These are phyloP conservation scores for Aspergillus aculeatus DNA, from an alignment of 2,329 filamentous ascomycete species.

Conservation along the genomic window DNA sequence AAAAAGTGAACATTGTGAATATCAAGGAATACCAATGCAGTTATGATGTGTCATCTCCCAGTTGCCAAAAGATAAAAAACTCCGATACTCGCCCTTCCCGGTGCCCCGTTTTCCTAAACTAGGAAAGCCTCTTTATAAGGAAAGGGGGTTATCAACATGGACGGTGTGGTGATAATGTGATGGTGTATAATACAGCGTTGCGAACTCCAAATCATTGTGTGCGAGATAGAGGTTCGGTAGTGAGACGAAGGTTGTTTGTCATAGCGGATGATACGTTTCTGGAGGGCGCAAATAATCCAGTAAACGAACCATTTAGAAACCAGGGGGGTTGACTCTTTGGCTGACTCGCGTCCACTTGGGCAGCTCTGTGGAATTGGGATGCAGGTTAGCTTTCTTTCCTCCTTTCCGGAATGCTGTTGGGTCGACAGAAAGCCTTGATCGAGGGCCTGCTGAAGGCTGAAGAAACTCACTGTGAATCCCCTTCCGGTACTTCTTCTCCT, in stretches of 20 bases:
- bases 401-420: too few relatives aligned
- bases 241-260: neutral
- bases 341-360: constrained; percentile 95
- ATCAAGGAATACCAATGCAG: constrained; percentile 16
- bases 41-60: constrained; percentile 24
- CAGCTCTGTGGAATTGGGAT: constrained; percentile 56
- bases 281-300: neutral
- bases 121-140: constrained; percentile 7
- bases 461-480: constrained; percentile 78
- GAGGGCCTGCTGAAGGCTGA: too few relatives aligned
- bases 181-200: constrained; percentile 33
- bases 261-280: neutral
- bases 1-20: constrained; percentile 27
- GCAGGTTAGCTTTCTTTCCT: neutral
- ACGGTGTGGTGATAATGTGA: neutral
- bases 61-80: constrained; percentile 34
- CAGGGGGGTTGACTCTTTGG: constrained; percentile 89
- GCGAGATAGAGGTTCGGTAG: neutral
- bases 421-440: too few relatives aligned
- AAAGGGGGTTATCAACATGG: constrained; percentile 5
- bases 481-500: constrained; percentile 94
- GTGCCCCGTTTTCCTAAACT: constrained; percentile 20
- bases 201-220: constrained; percentile 9
- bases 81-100: constrained; percentile 27
- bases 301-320: constrained; percentile 62